Evolutionary conservation across 2,329 filamentous ascomycete species (phyloP).

Genomic region (Harringtonia lauricola): DNA sequence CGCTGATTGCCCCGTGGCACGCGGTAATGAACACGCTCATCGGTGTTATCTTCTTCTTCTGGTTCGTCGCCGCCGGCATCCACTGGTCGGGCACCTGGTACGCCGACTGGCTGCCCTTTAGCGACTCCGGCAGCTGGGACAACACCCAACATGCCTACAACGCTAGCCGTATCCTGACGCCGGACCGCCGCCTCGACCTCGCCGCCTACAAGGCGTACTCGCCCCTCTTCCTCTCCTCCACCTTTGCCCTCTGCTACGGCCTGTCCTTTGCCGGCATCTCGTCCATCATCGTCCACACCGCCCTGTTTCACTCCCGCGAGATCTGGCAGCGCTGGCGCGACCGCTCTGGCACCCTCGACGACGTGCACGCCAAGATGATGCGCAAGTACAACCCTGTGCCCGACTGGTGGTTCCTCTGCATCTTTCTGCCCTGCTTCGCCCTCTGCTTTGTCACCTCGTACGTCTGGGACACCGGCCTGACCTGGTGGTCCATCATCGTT

Average conservation of each 20-base stretch:
- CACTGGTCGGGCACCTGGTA: slow-evolving; percentile 51
- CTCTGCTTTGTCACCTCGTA: slow-evolving; percentile 27
- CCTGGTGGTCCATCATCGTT: slow-evolving; percentile 5
- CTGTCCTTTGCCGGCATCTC: slow-evolving; percentile 46
- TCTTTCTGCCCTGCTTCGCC: slow-evolving; percentile 34
- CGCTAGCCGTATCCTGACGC: slow-evolving; percentile 28
- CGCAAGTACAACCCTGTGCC: slow-evolving; percentile 34
- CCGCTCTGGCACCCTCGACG: slow-evolving; percentile 8
- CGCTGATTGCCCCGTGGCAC: slow-evolving; percentile 30
- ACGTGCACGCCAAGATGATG: slow-evolving; percentile 37
- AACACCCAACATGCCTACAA: slow-evolving; percentile 37
- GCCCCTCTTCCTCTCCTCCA: slow-evolving; percentile 38
- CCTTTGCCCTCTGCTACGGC: slow-evolving; percentile 39
- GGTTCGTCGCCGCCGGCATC: slow-evolving; percentile 41
- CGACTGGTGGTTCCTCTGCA: slow-evolving; percentile 41
- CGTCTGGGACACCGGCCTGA: neutral
- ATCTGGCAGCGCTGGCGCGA: slow-evolving; percentile 4
- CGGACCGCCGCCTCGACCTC: slow-evolving; percentile 31
- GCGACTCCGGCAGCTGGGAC: slow-evolving; percentile 39
- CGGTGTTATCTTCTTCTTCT: slow-evolving; percentile 42
- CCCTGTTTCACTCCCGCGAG: slow-evolving; percentile 25
- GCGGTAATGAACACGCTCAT: slow-evolving; percentile 52
- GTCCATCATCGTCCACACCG: slow-evolving; percentile 37
- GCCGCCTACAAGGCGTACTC: slow-evolving; percentile 39
- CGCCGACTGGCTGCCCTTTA: slow-evolving; percentile 39